Base-by-base conservation (phyloP, 345 rosid genomes). In the Gossypium raimondii region DNA sequence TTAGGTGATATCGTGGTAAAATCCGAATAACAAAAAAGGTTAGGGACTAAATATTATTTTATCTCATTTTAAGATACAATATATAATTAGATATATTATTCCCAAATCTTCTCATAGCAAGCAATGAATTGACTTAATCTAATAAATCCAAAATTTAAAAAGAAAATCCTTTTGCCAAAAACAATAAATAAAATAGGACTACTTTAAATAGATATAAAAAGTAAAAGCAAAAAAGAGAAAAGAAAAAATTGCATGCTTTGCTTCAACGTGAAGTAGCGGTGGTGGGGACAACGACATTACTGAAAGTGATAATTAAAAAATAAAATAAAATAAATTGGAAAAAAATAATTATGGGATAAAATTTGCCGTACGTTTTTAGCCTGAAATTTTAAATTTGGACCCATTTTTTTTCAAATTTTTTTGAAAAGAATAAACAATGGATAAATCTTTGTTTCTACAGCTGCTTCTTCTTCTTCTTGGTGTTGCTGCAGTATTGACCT, bases 241-340 rank as follows among this genome's bases (percentile, higher is more conserved):
- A 59, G 9, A 51, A 56, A 18, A 56, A 27, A 13, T 55, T 65
- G 50, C 69, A 20, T 18, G 22, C 22, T 27, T 78, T 81, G 81
- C 84, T 75, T 81, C 77, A n/a, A 60, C 77, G 79, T 60, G 84
- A 81, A 81, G 81, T 20, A 75, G 79, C 12, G 55, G 75, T 18
- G 43, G 52, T 9, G 57, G 60, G 47, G 78, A 47, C 5, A 55
- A 22, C 24, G 51, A 64, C 55, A 45, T 16, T 13, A 62, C 41
- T 57, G 70, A 60, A 55, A 1, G 4, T 43, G 11, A 8, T 7
- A 8, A 25, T 18, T 29, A 0, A 29, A 4, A 29, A 4, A 18
- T 34, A 27, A 13, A 5, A 50, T 56, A 11, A 13, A 67, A 12
- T 7, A 11, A 47, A 38, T n/a, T 13, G 2, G 1, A 16, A 71